These are phyloP conservation scores for Mollisia scopiformis DNA, from an alignment of 2,329 filamentous ascomycete species.

Conservation along the genomic window DNA sequence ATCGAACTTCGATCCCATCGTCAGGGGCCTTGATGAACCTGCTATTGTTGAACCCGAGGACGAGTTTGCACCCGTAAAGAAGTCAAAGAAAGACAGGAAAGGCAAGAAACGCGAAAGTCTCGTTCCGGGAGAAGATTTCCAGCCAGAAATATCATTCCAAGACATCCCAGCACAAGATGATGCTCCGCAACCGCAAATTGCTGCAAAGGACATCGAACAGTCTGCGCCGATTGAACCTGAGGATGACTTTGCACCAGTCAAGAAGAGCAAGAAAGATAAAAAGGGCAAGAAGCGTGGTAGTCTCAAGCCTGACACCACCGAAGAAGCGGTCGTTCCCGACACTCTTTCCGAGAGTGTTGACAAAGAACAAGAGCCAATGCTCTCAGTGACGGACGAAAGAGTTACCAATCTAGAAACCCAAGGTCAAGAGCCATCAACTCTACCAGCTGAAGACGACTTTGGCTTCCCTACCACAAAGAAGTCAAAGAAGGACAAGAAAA, in stretches of 20 bases:
- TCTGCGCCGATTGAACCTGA: conserved; percentile 11
- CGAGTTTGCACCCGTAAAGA: conserved; percentile 23
- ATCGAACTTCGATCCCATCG: too few species aligned
- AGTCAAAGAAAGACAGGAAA: conserved; percentile 29
- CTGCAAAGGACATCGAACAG: background rate
- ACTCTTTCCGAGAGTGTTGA: background rate
- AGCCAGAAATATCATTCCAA: conserved; percentile 2
- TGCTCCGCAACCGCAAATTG: background rate
- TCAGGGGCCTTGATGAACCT: conserved; percentile 2
- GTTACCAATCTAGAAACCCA: background rate
- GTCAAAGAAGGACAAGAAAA: conserved; percentile 22
- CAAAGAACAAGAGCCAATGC: background rate
- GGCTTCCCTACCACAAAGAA: conserved; percentile 18
- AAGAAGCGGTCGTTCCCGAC: conserved; percentile 5
- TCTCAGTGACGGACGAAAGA: background rate
- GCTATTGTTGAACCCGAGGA: conserved; percentile 14
- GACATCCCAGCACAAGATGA: background rate
- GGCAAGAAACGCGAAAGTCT: conserved; percentile 20
- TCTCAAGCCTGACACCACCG: conserved; percentile 3
- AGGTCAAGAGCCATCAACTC: background rate
- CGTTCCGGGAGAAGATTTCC: conserved; percentile 2
- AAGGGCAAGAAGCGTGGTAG: conserved; percentile 23
- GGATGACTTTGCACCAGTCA: conserved; percentile 20
- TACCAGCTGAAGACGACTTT: conserved; percentile 11
- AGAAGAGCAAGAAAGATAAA: conserved; percentile 29